Percentiles rank a stretch among this genome's conserved stretches.
phyloP scores from a whole-genome alignment of 2,329 filamentous ascomycete species.

The Boeremia exigua region DNA sequence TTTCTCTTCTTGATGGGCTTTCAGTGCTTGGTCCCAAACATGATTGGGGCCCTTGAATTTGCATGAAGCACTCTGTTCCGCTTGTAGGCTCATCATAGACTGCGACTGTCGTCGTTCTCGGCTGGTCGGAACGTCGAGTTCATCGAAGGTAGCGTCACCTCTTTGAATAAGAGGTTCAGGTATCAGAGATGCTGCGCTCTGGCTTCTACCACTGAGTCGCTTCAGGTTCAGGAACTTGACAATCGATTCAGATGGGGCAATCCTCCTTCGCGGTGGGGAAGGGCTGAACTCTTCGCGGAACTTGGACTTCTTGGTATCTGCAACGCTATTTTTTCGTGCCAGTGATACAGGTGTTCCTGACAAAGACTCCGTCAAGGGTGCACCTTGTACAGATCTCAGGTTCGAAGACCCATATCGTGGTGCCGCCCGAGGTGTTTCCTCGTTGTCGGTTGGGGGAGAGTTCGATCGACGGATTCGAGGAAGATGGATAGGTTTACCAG shows the following conservation, averaged over 20 bases:
- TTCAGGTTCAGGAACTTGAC: slow-evolving; percentile 42
- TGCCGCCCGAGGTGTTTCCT: slow-evolving; percentile 30
- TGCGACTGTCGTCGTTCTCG: slow-evolving; percentile 38
- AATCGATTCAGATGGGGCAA: slow-evolving; percentile 33
- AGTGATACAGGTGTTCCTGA: slow-evolving; percentile 11
- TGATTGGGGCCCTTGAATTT: slow-evolving; percentile 33
- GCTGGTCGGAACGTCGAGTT: slow-evolving; percentile 13
- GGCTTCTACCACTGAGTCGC: slow-evolving; percentile 36
- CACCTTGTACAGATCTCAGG: slow-evolving; percentile 2
- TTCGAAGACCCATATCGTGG: slow-evolving; percentile 19
- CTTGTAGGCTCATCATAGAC: slow-evolving; percentile 38
- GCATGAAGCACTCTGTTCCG: slow-evolving; percentile 32
- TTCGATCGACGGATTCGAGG: slow-evolving; percentile 23
- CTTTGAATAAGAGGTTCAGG: slow-evolving; percentile 1
- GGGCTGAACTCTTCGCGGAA: slow-evolving; percentile 47
- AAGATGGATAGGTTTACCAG: slow-evolving; percentile 15
- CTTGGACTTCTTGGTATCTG: slow-evolving; percentile 41
- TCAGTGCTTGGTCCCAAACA: slow-evolving; percentile 47
- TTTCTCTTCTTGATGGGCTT: slow-evolving; percentile 45
- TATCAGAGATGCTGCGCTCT: slow-evolving; percentile 39
- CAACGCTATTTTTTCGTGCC: slow-evolving; percentile 38
- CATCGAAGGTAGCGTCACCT: slow-evolving; percentile 33
- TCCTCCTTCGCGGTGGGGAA: slow-evolving; percentile 36
- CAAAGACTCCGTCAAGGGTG: neutral
- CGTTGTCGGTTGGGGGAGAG: slow-evolving; percentile 33